phyloP scores from a whole-genome alignment of 23 red algal genomes.

The Gracilariopsis chorda region DNA sequence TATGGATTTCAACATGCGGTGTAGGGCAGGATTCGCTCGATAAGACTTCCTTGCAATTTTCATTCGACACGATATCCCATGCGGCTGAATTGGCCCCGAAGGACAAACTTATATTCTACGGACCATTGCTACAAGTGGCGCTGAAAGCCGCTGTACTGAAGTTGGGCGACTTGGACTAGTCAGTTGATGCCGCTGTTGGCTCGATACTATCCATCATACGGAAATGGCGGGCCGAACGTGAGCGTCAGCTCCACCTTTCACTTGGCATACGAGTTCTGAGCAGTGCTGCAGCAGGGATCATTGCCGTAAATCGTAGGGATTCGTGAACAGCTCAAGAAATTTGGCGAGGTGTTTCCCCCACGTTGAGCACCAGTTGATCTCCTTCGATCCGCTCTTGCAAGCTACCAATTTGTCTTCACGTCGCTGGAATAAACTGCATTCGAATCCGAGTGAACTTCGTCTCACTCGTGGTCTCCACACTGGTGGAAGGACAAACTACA shows the following conservation, averaged over 20 bases:
- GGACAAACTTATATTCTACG: neutral
- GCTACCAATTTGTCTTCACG: no score
- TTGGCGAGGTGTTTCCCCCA: conserved; percentile 56
- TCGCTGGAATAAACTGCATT: no score
- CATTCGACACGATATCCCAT: neutral
- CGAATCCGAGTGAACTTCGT: no score
- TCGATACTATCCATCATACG: conserved; percentile 19
- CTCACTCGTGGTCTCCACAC: no score
- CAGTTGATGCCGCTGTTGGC: neutral
- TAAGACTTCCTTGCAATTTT: neutral
- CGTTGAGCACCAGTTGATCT: no score
- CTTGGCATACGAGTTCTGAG: conserved; percentile 57
- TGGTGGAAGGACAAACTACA: no score
- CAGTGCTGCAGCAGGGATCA: conserved; percentile 59
- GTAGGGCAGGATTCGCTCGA: neutral
- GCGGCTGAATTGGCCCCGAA: conserved; percentile 7
- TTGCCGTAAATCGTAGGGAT: conserved; percentile 60
- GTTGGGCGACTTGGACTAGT: neutral
- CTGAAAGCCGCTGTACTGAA: conserved; percentile 24
- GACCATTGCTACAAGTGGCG: neutral
- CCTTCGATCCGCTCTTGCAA: no score
- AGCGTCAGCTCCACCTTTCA: neutral
- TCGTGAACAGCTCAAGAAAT: conserved; percentile 11
- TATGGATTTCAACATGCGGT: conserved; percentile 22
- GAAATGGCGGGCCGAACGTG: conserved; percentile 40